phyloP scores from a whole-genome alignment of 202 grass and related monocot genomes.

The Panicum hallii region DNA sequence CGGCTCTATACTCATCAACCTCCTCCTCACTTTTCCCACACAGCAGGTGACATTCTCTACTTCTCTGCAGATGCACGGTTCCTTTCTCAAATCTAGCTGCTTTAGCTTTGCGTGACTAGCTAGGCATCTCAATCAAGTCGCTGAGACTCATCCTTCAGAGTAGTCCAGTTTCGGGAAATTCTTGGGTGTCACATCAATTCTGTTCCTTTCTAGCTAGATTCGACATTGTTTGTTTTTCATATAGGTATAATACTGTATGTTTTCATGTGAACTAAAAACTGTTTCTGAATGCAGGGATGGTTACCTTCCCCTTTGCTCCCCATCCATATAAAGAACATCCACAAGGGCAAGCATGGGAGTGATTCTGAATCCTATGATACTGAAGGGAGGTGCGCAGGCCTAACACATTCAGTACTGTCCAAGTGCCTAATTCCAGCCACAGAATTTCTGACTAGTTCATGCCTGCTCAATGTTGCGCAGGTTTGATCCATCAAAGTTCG shows the following conservation, averaged over 20 bases:
- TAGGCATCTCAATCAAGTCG: background rate
- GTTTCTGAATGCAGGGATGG: constrained; percentile 48
- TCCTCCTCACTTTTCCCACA: constrained; percentile 51
- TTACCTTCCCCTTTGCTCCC: constrained; percentile 62
- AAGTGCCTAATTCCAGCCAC: background rate
- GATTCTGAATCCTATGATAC: constrained; percentile 68
- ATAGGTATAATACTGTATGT: background rate
- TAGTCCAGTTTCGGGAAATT: background rate
- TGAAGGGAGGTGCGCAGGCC: constrained; percentile 61
- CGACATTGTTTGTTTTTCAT: background rate
- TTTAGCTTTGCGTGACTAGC: background rate
- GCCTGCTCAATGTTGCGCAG: constrained; percentile 21
- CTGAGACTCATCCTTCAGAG: background rate
- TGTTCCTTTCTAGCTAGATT: background rate
- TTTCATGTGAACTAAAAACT: background rate
- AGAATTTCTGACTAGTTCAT: constrained; percentile 14
- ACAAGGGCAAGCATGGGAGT: constrained; percentile 72
- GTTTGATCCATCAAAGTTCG: constrained; percentile 74
- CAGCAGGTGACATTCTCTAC: constrained; percentile 49
- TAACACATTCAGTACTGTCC: background rate
- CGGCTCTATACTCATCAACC: constrained; percentile 40
- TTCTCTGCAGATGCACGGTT: background rate
- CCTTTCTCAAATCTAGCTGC: background rate
- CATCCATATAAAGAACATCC: constrained; percentile 67
- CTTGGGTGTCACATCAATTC: background rate